Base-by-base conservation (phyloP, 2,329 filamentous ascomycete genomes). In the Coniochaeta sp. region DNA sequence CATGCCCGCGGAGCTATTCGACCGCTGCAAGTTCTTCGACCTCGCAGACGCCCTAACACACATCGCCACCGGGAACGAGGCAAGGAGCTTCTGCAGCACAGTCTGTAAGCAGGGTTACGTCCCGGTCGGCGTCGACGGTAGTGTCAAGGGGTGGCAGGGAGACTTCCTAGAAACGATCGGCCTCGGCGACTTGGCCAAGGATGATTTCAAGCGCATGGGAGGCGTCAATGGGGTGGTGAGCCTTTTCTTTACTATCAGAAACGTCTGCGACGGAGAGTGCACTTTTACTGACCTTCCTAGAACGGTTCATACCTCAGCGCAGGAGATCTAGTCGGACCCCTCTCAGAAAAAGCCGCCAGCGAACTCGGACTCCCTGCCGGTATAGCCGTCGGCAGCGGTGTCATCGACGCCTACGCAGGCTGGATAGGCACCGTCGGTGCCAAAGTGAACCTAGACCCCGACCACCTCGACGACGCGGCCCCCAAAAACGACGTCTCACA, bases 361-460 rank as follows among this genome's bases (percentile, higher is more conserved):
- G 87, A 96, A 57, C 82, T 99, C 55, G 92, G 94, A 7, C 79
- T 99, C 3, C 86, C 86, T 5, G 77, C 86, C 18, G 92, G 91
- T 33, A 94, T 96, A 60, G 90, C 94, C 16, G 87, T 99, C 51
- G 94, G 94, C 51, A 95, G 90, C 63, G 91, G 91, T 68, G 94
- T 99, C 57, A 99, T 99, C 64, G 94, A 99, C 67, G 94, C 94
- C 16, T 99, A 99, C 63, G 94, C 94, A 54, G 94, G 94, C 57
- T 99, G 94, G 94, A 94, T 99, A 60, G 94, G 94, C 55, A 97
- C 94, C 1, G 94, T 99, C n/a, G 94, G 94, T 53, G 92, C 94
- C 55, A 96, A 96, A 69, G 89, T 96, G 60, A 81, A 90, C 58
- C 79, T 95, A 14, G 77, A 78, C 35, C 72, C 77, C 52, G 82